Conservation (phyloP, 2,329 filamentous ascomycete species). For the Leptoxyphium fumago region DNA sequence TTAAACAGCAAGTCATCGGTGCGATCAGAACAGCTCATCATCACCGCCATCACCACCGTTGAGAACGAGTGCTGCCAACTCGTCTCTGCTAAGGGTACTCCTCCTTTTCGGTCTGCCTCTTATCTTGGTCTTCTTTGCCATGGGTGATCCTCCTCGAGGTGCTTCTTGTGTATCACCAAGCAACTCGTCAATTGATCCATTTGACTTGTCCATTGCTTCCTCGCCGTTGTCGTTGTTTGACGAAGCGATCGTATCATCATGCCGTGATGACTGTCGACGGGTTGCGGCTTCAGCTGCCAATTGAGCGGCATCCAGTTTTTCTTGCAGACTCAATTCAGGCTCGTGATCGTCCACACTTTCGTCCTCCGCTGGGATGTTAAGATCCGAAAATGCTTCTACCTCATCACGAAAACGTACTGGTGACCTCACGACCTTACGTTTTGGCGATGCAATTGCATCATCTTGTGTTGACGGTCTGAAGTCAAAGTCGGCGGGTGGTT, state of each 20-base stretch:
- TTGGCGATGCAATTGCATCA: not conserved
- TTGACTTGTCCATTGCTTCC: not conserved
- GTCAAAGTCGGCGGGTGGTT: slow-evolving; percentile 23
- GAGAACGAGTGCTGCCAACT: slow-evolving; percentile 39
- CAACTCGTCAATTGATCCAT: slow-evolving; percentile 23
- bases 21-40: not conserved
- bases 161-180: slow-evolving; percentile 31
- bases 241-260: not conserved
- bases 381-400: slow-evolving; percentile 5
- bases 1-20: slow-evolving; percentile 1
- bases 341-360: slow-evolving; percentile 3
- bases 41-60: not conserved
- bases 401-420: not conserved
- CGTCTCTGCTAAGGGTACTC: slow-evolving; percentile 61
- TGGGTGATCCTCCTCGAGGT: slow-evolving; percentile 11
- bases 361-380: slow-evolving; percentile 3
- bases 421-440: slow-evolving; percentile 2
- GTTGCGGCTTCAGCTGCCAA: slow-evolving; percentile 30
- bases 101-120: slow-evolving; percentile 46
- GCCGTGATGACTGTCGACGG: slow-evolving; percentile 6
- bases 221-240: slow-evolving; percentile 3
- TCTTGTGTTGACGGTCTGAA: slow-evolving; percentile 12
- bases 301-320: slow-evolving; percentile 31
- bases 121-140: slow-evolving; percentile 32
- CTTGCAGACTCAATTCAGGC: slow-evolving; percentile 25